These are phyloP conservation scores for Saraca asoca DNA, from an alignment of 331 rosid genomes.

Conservation along the genomic window DNA sequence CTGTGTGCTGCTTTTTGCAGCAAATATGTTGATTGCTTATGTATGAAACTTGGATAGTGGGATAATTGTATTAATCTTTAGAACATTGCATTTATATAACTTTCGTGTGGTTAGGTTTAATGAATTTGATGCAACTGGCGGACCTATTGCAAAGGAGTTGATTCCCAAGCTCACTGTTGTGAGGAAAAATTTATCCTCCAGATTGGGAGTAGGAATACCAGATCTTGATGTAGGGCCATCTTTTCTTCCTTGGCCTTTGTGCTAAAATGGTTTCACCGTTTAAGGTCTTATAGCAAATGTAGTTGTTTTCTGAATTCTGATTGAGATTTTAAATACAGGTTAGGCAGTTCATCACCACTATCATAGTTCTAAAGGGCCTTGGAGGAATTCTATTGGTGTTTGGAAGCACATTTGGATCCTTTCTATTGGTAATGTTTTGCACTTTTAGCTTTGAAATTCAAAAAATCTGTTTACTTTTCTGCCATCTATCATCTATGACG, in stretches of 20 bases:
- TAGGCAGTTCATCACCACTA: constrained; percentile 40
- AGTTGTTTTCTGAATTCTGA: constrained; percentile 24
- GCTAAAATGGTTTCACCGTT: neutral
- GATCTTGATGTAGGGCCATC: no score
- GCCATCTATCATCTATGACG: constrained; percentile 3
- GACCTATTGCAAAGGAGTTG: constrained; percentile 71
- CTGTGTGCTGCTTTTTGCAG: no score
- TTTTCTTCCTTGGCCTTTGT: no score
- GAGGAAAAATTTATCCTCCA: no score
- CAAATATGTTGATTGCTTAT: constrained; percentile 8
- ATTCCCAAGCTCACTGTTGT: no score
- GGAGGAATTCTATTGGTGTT: constrained; percentile 73
- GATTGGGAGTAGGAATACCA: no score
- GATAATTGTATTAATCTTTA: neutral
- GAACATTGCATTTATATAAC: constrained; percentile 28
- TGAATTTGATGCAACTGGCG: constrained; percentile 74
- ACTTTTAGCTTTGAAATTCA: constrained; percentile 17
- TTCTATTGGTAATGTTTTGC: constrained; percentile 56
- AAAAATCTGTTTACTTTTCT: constrained; percentile 4
- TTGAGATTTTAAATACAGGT: constrained; percentile 38
- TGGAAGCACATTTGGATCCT: constrained; percentile 72
- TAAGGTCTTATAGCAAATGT: neutral
- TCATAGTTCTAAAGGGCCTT: constrained; percentile 47
- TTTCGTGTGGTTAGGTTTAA: constrained; percentile 55
- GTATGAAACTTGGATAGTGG: constrained; percentile 2